Conservation (phyloP, 352 stramenopile genomes). For the Phytophthora nicotianae region DNA sequence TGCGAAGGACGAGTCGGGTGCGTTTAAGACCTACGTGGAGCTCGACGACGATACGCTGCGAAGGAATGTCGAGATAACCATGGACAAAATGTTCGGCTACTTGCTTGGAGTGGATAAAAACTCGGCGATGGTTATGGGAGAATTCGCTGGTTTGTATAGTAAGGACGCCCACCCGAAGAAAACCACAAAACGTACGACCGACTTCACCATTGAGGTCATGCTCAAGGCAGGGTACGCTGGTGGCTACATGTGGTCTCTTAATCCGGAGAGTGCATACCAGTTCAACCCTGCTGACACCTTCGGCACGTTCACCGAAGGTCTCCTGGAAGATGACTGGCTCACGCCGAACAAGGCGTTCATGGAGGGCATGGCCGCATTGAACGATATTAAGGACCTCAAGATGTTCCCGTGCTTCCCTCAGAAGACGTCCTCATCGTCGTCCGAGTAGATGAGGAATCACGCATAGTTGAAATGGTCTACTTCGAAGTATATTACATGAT, state of each 20-base stretch:
- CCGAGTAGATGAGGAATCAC: background rate
- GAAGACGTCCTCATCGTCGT: conserved; percentile 25
- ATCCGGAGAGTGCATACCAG: conserved; percentile 71
- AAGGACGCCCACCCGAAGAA: conserved; percentile 52
- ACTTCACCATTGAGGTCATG: conserved; percentile 67
- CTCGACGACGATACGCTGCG: conserved; percentile 54
- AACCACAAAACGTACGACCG: conserved; percentile 66
- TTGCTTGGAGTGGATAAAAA: conserved; percentile 30
- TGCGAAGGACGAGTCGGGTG: conserved; percentile 7
- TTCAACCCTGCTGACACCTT: conserved; percentile 69
- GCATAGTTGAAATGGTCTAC: no score
- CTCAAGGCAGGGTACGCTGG: conserved; percentile 53
- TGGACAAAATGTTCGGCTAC: conserved; percentile 73
- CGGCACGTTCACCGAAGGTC: conserved; percentile 62
- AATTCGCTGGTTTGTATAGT: conserved; percentile 64
- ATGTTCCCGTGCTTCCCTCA: conserved; percentile 65
- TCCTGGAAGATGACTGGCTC: conserved; percentile 76
- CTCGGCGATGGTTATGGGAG: conserved; percentile 60
- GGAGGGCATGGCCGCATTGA: conserved; percentile 53
- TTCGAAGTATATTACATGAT: no score
- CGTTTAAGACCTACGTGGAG: conserved; percentile 43
- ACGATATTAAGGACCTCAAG: conserved; percentile 57
- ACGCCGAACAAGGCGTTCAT: conserved; percentile 68
- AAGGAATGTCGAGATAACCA: conserved; percentile 55
- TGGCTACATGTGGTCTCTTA: conserved; percentile 81